phyloP scores from a whole-genome alignment of 208 protist species.

The Leishmania braziliensis region DNA sequence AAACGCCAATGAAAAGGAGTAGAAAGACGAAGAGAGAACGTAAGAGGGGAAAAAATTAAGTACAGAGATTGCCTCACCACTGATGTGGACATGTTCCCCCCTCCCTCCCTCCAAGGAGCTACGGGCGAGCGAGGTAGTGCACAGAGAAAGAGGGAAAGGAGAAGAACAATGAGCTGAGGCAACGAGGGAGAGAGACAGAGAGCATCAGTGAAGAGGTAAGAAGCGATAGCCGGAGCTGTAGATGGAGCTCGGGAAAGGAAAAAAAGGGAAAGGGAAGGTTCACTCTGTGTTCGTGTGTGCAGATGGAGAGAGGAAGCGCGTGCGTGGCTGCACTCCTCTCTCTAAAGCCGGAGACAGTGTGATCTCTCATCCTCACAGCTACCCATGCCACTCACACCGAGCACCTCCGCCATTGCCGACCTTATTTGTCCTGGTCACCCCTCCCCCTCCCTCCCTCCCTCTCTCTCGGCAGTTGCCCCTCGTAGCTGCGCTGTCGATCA shows the following conservation, averaged over 20 bases:
- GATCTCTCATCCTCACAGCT: not conserved
- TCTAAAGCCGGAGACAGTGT: not conserved
- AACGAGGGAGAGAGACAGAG: not conserved
- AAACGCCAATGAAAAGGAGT: not conserved
- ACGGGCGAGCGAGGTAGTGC: not conserved
- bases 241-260: not conserved
- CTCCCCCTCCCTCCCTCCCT: not conserved
- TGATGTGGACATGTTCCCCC: not conserved
- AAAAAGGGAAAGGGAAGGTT: not conserved
- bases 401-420: not conserved
- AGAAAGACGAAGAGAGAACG: slow-evolving; percentile 1
- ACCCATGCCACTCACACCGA: not conserved
- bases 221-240: not conserved
- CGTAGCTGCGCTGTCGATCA: not conserved
- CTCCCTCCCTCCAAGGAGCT: not conserved
- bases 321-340: not conserved
- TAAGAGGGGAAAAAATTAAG: not conserved
- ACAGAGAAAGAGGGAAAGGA: not conserved
- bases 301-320: not conserved
- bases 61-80: not conserved
- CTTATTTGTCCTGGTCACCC: not conserved
- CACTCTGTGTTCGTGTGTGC: not conserved
- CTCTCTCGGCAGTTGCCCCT: not conserved
- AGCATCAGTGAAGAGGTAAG: not conserved
- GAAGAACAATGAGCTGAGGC: not conserved